Evolutionary conservation across 306 rosid species (phyloP).

Genomic region (Casuarina glauca): DNA sequence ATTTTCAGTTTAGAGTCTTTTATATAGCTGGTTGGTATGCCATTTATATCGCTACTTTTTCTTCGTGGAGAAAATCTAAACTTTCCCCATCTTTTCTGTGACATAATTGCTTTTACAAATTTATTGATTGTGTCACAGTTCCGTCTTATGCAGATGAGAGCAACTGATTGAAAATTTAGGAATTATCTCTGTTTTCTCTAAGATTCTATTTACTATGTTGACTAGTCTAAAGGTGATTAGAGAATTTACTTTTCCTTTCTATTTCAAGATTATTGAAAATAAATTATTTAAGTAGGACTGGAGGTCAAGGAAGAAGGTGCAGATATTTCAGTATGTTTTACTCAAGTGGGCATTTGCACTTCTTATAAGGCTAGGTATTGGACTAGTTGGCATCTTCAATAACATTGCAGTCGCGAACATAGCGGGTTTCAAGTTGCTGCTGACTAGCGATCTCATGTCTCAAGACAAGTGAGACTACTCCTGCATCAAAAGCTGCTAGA

Average conservation of each 20-base stretch:
- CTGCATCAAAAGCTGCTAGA: not conserved
- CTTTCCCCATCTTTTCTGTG: not conserved
- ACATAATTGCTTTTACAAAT: not conserved
- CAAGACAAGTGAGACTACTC: constrained; percentile 50
- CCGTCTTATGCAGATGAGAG: not conserved
- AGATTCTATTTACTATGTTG: constrained; percentile 13
- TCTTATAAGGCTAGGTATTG: constrained; percentile 75
- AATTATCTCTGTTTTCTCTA: constrained; percentile 1
- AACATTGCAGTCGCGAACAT: constrained; percentile 82
- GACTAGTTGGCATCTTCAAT: constrained; percentile 79
- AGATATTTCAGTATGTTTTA: constrained; percentile 62
- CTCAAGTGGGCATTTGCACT: constrained; percentile 91
- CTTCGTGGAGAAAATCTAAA: no score
- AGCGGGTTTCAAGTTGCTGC: constrained; percentile 67
- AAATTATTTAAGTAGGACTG: constrained; percentile 84
- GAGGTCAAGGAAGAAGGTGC: constrained; percentile 68
- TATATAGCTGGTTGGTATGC: not conserved
- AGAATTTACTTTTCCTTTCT: constrained; percentile 15
- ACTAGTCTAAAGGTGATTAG: constrained; percentile 11
- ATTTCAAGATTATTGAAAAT: constrained; percentile 77
- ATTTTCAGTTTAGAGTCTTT: not conserved
- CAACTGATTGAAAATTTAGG: not conserved
- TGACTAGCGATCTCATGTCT: constrained; percentile 63
- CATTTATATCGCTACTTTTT: not conserved
- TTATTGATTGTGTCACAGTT: not conserved